Conservation (phyloP, 768 basidiomycete species). For the Tricholoma matsutake region DNA sequence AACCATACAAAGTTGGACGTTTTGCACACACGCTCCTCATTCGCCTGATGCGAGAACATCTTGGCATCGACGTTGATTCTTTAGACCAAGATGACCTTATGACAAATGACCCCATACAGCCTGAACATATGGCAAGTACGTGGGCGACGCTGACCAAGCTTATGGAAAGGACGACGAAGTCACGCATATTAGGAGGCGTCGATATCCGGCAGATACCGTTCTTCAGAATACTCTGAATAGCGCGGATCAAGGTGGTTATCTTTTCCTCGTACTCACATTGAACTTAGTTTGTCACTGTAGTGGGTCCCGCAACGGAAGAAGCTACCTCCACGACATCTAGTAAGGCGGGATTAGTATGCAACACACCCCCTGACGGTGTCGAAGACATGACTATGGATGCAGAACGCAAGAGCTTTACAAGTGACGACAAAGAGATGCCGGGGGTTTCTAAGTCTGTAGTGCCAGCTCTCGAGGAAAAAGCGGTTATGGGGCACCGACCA, state of each 20-base stretch:
- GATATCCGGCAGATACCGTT: constrained; percentile 29
- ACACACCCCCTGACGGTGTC: too few species aligned
- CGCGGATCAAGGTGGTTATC: constrained; percentile 51
- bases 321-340: constrained; percentile 33
- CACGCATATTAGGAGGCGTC: constrained; percentile 38
- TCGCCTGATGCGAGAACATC: constrained; percentile 94
- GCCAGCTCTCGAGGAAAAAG: constrained; percentile 70
- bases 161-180: constrained; percentile 41
- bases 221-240: constrained; percentile 35
- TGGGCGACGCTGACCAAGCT: constrained; percentile 72
- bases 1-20: constrained; percentile 92
- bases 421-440: constrained; percentile 45
- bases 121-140: constrained; percentile 48
- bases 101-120: constrained; percentile 46
- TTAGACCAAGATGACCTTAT: constrained; percentile 74
- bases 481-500: constrained; percentile 47
- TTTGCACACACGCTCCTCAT: constrained; percentile 94
- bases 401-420: constrained; percentile 51
- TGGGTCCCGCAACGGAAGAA: constrained; percentile 36
- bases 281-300: constrained; percentile 28
- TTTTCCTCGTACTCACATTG: not conserved
- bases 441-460: constrained; percentile 64
- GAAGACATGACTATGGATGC: constrained; percentile 38
- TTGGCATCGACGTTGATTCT: constrained; percentile 92
- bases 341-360: constrained; percentile 42